Evolutionary conservation across 139 green algal genomes (phyloP), one percentile per base, ranked within the genome.

Genomic region (Tetradesmus obliquus): DNA sequence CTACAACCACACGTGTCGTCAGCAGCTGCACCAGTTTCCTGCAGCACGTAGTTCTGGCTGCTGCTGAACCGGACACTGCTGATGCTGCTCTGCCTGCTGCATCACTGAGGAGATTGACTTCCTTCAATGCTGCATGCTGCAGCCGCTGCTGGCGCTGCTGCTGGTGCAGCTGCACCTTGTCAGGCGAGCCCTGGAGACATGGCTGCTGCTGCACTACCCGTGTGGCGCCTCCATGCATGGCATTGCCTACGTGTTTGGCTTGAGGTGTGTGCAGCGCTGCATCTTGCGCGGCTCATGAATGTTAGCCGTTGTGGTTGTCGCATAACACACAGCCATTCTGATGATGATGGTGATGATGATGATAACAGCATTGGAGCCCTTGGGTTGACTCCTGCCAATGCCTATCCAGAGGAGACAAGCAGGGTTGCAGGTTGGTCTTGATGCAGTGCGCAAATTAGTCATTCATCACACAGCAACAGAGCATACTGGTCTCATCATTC

Each of bases 171-270:
- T 96, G 13, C 96, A 98, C 87, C 91, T 98, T 12, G 13, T 95
- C 22, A 89, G 96, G 17, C 90, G 96, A 10, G 90, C 94, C 55
- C 20, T 92, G 1, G 96, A 98, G 89, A 97, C 95, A 0, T 13
- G 55, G 3, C 79, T 90, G 13, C 57, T 98, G 3, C 95, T 97
- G 93, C 53, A 81, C 2, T 96, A 96, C 92, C 93, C 89, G 0
- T 8, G 32, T 71, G 82, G 71, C 5, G 95, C 96, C 1, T 86
- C 89, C n/a, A 98, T 98, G 97, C 97, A 98, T 90, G 57, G 94
- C 24, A 94, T 98, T 22, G 97, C 97, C 0, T 98, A 98, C 91
- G 8, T 96, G 0, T 98, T 97, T 92, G 97, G 96, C 55, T 69
- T 97, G 69, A 94, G 91, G 92, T 95, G 89, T 1, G 84, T 13